Evolutionary conservation across 169 alveolate genomes (phyloP).

Genomic region (Plasmodium reichenowi): DNA sequence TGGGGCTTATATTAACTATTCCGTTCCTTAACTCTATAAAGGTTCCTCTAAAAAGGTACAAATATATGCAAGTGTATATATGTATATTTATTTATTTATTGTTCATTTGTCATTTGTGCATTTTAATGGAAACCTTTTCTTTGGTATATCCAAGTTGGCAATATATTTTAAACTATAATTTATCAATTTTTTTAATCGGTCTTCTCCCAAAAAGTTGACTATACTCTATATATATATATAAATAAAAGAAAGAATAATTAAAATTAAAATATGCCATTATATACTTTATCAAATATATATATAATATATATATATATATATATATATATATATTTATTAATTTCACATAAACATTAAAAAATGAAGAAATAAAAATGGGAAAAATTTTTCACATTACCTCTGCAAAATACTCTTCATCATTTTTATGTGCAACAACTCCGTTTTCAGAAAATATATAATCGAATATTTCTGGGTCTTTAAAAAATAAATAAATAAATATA

Average conservation of each 20-base stretch:
- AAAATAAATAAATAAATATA: conserved; percentile 1
- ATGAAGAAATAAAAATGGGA: not conserved
- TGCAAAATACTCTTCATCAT: conserved; percentile 85
- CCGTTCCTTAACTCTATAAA: conserved; percentile 96
- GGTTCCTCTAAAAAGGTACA: conserved; percentile 87
- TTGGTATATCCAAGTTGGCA: conserved; percentile 94
- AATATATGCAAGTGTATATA: not conserved
- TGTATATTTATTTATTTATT: not conserved
- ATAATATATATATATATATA: too few species aligned
- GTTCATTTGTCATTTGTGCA: not conserved
- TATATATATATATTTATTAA: too few species aligned
- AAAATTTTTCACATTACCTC: conserved; percentile 34
- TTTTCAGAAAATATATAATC: conserved; percentile 92
- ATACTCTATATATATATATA: conserved; percentile 78
- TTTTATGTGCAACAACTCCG: conserved; percentile 91
- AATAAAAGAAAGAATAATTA: not conserved
- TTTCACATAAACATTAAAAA: too few species aligned
- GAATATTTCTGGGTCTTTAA: conserved; percentile 76
- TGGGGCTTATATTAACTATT: conserved; percentile 96
- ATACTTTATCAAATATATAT: not conserved
- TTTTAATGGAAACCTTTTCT: conserved; percentile 87
- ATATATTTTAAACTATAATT: conserved; percentile 91
- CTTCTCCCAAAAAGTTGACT: conserved; percentile 88
- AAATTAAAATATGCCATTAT: not conserved
- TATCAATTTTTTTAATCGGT: conserved; percentile 87